Evolutionary conservation across 129 eudicot genomes (phyloP).

Genomic region (Pittosporum tobira): DNA sequence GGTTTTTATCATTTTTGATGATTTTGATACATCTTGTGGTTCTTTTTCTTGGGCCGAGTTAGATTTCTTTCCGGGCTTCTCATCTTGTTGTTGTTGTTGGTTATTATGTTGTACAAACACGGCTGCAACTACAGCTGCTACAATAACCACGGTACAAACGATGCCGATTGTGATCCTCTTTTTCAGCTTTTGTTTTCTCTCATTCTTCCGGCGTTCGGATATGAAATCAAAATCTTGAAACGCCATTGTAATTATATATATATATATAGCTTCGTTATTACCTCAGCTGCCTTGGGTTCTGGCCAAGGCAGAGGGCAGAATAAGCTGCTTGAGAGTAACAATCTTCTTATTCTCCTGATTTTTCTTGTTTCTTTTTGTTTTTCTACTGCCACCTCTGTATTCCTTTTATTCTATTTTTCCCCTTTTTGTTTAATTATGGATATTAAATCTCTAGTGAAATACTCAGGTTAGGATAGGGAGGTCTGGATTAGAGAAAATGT

Average conservation of each 20-base stretch:
- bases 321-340: neutral
- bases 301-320: slow-evolving; percentile 63
- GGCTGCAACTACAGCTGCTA: slow-evolving; percentile 32
- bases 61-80: slow-evolving; percentile 4
- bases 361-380: neutral
- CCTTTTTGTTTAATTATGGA: neutral
- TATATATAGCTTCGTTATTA: neutral
- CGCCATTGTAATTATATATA: slow-evolving; percentile 37
- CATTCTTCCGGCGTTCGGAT: slow-evolving; percentile 35
- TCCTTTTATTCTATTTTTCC: neutral
- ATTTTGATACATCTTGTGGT: slow-evolving; percentile 3
- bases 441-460: no score
- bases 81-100: slow-evolving; percentile 7
- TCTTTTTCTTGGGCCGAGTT: neutral
- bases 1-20: slow-evolving; percentile 32
- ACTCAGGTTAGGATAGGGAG: slow-evolving; percentile 7
- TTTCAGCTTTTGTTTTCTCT: slow-evolving; percentile 30
- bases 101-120: slow-evolving; percentile 24
- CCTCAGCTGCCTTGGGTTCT: slow-evolving; percentile 50
- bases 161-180: slow-evolving; percentile 39
- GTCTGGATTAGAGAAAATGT: slow-evolving; percentile 39
- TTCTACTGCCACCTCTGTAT: neutral
- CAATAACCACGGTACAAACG: slow-evolving; percentile 14
- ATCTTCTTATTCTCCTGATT: neutral
- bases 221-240: slow-evolving; percentile 75